Percentiles rank a stretch among this genome's conserved stretches.
phyloP scores from a whole-genome alignment of 441 rosid species.

The Populus hybrid region DNA sequence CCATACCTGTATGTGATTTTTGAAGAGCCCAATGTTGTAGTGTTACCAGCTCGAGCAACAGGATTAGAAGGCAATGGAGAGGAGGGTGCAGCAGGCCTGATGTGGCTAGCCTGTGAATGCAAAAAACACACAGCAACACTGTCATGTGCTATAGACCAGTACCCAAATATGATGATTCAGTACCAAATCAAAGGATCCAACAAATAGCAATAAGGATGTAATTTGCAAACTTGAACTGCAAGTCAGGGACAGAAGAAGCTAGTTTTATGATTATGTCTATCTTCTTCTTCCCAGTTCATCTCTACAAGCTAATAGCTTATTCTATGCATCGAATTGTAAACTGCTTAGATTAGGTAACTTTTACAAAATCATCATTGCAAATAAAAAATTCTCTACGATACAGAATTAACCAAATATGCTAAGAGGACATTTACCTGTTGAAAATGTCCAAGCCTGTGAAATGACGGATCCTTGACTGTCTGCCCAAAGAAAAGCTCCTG shows the following conservation, averaged over 20 bases:
- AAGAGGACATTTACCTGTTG: constrained; percentile 54
- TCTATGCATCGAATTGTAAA: not conserved
- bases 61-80: constrained; percentile 49
- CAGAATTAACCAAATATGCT: constrained; percentile 4
- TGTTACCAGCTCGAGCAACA: constrained; percentile 49
- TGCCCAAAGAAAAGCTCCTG: constrained; percentile 70
- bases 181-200: constrained; percentile 2
- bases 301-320: not conserved
- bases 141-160: not conserved
- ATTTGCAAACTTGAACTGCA: not conserved
- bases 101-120: constrained; percentile 52
- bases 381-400: not conserved
- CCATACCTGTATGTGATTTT: constrained; percentile 81
- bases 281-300: not conserved
- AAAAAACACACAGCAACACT: not conserved
- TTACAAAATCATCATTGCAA: not conserved
- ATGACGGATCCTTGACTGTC: constrained; percentile 56
- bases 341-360: not conserved
- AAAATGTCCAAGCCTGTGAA: constrained; percentile 57
- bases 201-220: not conserved
- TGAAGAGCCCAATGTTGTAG: constrained; percentile 47
- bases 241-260: not conserved
- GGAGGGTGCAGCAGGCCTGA: constrained; percentile 50
- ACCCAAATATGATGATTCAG: constrained; percentile 8
- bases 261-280: not conserved